Conservation (phyloP, 176 grass and related monocot species). For the Cenchrus fungigraminus region DNA sequence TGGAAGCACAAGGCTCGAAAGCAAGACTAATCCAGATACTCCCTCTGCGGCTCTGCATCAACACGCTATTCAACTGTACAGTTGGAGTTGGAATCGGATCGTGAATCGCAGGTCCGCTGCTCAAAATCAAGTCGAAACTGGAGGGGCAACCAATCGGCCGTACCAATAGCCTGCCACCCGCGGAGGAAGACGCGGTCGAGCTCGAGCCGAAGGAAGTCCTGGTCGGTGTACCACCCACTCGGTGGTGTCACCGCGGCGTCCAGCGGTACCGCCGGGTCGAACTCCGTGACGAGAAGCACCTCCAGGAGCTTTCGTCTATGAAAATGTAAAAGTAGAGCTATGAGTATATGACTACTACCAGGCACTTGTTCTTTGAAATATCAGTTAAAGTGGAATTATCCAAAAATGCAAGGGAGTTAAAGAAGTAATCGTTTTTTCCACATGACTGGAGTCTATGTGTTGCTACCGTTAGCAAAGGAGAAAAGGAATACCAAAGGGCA, state of each 20-base stretch:
- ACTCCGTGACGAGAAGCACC: conserved; percentile 53
- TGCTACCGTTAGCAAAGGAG: too few relatives aligned
- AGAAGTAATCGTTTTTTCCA: too few relatives aligned
- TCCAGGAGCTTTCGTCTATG: conserved; percentile 5
- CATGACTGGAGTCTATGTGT: too few relatives aligned
- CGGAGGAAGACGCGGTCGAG: conserved; percentile 74
- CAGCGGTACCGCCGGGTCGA: conserved; percentile 58
- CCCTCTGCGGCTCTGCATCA: neutral
- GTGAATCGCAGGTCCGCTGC: neutral
- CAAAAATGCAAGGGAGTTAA: too few relatives aligned
- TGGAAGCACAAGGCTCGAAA: neutral
- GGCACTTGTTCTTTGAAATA: too few relatives aligned
- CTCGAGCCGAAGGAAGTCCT: conserved; percentile 64
- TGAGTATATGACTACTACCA: too few relatives aligned
- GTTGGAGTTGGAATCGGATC: too few relatives aligned
- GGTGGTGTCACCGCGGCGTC: conserved; percentile 69
- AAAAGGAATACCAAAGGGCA: too few relatives aligned
- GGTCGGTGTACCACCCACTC: conserved; percentile 78
- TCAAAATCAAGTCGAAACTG: neutral
- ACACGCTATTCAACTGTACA: neutral
- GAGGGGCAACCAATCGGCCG: neutral
- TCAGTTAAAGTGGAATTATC: too few relatives aligned
- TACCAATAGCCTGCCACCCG: conserved; percentile 91
- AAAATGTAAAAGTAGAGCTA: too few relatives aligned
- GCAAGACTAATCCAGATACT: neutral